A percentile compares a stretch with the other conserved stretches of the same genome.
These are phyloP conservation scores for Batkoa obscura DNA, from an alignment of 371 early-diverging fungal genomes.

Conservation along the genomic window DNA sequence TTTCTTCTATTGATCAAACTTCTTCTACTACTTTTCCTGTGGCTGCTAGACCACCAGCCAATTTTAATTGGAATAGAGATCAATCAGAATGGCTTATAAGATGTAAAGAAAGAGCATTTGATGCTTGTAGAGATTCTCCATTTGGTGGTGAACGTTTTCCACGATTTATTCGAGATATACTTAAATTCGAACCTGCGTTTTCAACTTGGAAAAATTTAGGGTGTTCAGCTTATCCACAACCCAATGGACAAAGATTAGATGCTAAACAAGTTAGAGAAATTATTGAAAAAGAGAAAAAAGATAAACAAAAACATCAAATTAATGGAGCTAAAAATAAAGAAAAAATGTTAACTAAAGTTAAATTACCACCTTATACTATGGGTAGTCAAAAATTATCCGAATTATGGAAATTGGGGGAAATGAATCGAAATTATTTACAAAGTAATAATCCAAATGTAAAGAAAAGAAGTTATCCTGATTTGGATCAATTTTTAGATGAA, in stretches of 20 bases:
- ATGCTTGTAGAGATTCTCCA: neutral
- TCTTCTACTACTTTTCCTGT: neutral
- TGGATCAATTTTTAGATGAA: slow-evolving; percentile 9
- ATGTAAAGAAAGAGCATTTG: neutral
- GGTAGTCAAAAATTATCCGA: neutral
- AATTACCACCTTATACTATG: neutral
- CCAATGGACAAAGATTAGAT: neutral
- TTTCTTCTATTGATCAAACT: neutral
- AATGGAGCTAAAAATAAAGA: no score
- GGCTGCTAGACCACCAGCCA: neutral
- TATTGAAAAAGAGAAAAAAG: neutral
- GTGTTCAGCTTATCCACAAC: neutral
- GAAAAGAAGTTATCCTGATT: neutral
- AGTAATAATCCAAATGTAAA: neutral
- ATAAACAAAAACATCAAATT: no score
- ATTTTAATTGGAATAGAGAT: neutral
- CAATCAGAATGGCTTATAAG: neutral
- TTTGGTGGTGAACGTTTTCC: neutral
- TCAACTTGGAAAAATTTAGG: neutral
- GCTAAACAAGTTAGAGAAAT: neutral
- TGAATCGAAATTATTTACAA: neutral
- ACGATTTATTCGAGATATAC: neutral
- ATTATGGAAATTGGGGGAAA: neutral
- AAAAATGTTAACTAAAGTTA: neutral
- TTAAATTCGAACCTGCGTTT: neutral